Evolutionary conservation across 208 protist species (phyloP), one percentile per base, ranked within the genome.

Genomic region (Leptomonas pyrrhocoris): DNA sequence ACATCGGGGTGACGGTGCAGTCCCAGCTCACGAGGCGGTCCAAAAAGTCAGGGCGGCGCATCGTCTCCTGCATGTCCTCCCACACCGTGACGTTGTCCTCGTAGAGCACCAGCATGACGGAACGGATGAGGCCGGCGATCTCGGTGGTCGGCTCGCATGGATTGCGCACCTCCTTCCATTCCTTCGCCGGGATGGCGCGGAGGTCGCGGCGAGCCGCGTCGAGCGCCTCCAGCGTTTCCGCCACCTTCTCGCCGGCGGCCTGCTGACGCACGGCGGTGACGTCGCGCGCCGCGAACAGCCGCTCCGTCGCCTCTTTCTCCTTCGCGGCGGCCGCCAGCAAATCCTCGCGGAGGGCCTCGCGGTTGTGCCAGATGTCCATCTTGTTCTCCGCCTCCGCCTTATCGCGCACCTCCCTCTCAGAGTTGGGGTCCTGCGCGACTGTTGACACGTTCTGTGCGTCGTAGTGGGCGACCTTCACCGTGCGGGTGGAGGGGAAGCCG

Each of bases 1-100:
- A 78, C 85, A 94, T 82, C 43, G 89, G 89, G 16, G 80, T 84
- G 16, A 77, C 77, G 60, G 85, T 84, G 72, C 85, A 91, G 73
- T 94, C 89, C 69, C 83, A 86, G 49, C 68, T 54, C 28, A 89
- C 68, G 0, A 94, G 27, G 61, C 85, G 85, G 21, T 88, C 74
- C 36, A 91, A 68, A 56, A 94, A 94, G 70, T 88, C 73, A 1
- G 70, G 65, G 38, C 85, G 67, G 43, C 74, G 58, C 77, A 94
- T 66, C n/a, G 90, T 67, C 28, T 51, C 60, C 73, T 89, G 85
- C 59, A 91, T 88, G 23, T 63, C 70, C 40, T 89, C 83, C 88
- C 81, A 89, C 4, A 19, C 36, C 18, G 40, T 74, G 27, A 69
- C 73, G 54, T 61, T 73, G 66, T 94, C 88, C 80, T 94, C 85